Conservation (phyloP, 2,329 filamentous ascomycete species). For the Hypoxylon sp. region DNA sequence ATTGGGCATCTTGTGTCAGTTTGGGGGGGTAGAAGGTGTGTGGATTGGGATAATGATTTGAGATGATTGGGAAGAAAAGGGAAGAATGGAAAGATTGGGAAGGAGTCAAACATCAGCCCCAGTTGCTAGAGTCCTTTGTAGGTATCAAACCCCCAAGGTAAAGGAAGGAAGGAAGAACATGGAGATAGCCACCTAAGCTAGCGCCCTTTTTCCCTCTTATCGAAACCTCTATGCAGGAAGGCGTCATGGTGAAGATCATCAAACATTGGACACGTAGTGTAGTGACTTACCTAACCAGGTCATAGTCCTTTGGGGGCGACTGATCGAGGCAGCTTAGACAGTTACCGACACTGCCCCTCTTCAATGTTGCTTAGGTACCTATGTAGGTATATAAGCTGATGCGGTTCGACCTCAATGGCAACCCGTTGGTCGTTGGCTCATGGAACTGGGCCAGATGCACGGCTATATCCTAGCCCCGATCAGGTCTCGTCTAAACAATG, state of each 20-base stretch:
- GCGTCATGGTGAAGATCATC: conserved; percentile 16
- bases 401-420: conserved; percentile 27
- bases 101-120: conserved; percentile 11
- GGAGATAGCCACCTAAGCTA: conserved; percentile 10
- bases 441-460: conserved; percentile 17
- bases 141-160: conserved; percentile 13
- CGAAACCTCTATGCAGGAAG: conserved; percentile 16
- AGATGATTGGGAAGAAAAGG: not conserved
- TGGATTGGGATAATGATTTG: conserved; percentile 1
- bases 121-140: conserved; percentile 17
- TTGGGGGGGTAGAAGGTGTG: not conserved
- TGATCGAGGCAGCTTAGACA: conserved; percentile 18
- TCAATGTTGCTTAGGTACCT: not conserved
- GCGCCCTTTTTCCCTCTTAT: conserved; percentile 24
- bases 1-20: conserved; percentile 19
- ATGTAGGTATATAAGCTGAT: conserved; percentile 32
- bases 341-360: conserved; percentile 23
- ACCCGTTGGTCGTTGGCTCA: conserved; percentile 18
- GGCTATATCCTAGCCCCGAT: conserved; percentile 24
- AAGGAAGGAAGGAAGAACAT: not conserved
- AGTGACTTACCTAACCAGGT: conserved; percentile 42
- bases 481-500: conserved; percentile 22
- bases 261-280: conserved; percentile 14
- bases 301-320: conserved; percentile 32
- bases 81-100: not conserved